Conservation (phyloP, 164 flowering plant genomes). For the Tinospora cordifolia region DNA sequence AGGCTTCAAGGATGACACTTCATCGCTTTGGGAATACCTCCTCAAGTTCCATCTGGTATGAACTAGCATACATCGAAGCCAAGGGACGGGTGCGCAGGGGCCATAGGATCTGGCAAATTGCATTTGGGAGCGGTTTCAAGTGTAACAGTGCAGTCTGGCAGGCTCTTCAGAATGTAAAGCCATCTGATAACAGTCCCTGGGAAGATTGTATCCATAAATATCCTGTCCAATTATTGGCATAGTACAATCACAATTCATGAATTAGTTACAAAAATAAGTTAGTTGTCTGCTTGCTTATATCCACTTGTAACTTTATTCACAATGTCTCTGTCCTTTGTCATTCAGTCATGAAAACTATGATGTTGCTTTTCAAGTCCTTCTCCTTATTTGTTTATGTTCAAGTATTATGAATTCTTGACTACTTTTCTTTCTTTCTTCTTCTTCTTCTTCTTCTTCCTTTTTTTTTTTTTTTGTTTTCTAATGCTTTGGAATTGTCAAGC, state of each 20-base stretch:
- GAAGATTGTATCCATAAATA: conserved; percentile 62
- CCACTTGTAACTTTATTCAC: conserved; percentile 4
- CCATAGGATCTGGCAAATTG: conserved; percentile 74
- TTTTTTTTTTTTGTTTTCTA: too few species aligned
- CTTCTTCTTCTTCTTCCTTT: too few species aligned
- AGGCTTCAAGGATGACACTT: conserved; percentile 73
- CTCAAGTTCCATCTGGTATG: conserved; percentile 86
- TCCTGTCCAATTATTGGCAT: conserved; percentile 34
- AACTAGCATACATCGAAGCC: conserved; percentile 68
- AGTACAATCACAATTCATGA: conserved; percentile 5
- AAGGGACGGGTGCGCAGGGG: conserved; percentile 66
- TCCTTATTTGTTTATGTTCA: background rate
- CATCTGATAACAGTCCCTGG: conserved; percentile 61
- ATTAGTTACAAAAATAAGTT: background rate
- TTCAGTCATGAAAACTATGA: conserved; percentile 3
- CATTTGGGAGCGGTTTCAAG: conserved; percentile 75
- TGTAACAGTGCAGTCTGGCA: conserved; percentile 86
- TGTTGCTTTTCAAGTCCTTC: background rate
- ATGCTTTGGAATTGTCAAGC: conserved; percentile 3
- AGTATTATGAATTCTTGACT: conserved; percentile 10
- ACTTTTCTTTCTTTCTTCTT: too few species aligned
- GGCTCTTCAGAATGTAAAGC: conserved; percentile 52
- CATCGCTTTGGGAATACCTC: conserved; percentile 78
- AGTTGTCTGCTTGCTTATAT: background rate
- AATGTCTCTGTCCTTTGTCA: background rate